Conservation (phyloP, 2,329 filamentous ascomycete species). For the Pseudogymnoascus sp. region DNA sequence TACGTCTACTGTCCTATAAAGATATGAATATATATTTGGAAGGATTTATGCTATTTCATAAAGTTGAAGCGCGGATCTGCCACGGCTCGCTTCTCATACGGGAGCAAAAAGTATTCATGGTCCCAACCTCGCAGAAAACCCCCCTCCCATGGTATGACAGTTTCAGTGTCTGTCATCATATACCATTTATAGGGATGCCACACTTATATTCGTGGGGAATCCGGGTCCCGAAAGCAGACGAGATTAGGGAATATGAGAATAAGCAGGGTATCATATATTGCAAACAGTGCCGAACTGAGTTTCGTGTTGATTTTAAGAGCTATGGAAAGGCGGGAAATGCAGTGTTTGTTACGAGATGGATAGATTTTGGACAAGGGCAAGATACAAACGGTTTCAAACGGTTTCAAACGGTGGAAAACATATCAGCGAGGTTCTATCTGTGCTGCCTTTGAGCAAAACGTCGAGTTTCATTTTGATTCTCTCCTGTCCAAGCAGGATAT, state of each 20-base stretch:
- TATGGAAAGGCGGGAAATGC: constrained; percentile 12
- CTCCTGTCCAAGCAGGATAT: too few relatives aligned
- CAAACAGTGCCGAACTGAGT: constrained; percentile 11
- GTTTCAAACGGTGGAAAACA: too few relatives aligned
- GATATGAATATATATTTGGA: neutral
- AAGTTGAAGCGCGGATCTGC: constrained; percentile 10
- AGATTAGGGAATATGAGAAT: constrained; percentile 11
- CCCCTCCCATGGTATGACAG: constrained; percentile 7
- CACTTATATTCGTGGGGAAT: constrained; percentile 8
- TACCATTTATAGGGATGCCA: neutral
- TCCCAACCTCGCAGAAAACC: constrained; percentile 7
- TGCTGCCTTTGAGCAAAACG: too few relatives aligned
- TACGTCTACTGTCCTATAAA: constrained; percentile 7
- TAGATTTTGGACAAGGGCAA: too few relatives aligned
- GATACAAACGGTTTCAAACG: too few relatives aligned
- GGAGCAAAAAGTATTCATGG: constrained; percentile 13
- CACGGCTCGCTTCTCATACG: constrained; percentile 13
- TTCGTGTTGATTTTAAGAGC: constrained; percentile 15
- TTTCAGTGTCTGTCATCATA: constrained; percentile 11
- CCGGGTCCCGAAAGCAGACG: neutral
- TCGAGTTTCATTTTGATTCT: too few relatives aligned
- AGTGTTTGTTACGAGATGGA: constrained; percentile 13
- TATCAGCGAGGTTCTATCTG: too few relatives aligned
- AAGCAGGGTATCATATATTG: constrained; percentile 13
- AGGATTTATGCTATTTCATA: constrained; percentile 8